Evolutionary conservation across 208 protist species (phyloP), one percentile per base, ranked within the genome.

Genomic region (Angomonas desouzai): DNA sequence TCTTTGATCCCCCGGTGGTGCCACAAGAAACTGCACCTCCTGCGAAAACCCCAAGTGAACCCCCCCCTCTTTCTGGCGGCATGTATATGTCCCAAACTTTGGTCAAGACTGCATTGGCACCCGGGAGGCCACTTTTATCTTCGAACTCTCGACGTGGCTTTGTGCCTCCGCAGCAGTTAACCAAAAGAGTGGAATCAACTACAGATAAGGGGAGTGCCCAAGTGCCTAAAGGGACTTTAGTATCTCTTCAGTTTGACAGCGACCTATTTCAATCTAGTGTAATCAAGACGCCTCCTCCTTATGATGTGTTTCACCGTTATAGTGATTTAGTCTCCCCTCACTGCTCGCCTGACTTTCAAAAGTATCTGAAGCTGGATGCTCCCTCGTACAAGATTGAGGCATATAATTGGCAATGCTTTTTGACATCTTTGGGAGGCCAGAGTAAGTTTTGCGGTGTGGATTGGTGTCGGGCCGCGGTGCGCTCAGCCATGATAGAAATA

Each of bases 121-220:
- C n/a, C n/a, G n/a, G n/a, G n/a, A n/a, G n/a, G n/a, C n/a, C n/a
- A n/a, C n/a, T n/a, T n/a, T n/a, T n/a, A n/a, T n/a, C n/a, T n/a
- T n/a, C n/a, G n/a, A n/a, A n/a, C n/a, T 53, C 48, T 20, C 48
- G 48, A 4, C 48, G 48, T 23, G 51, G 51, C 23, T 57, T 57
- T 34, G 51, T 57, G 9, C 51, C 51, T 7, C 51, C 51, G n/a
- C 51, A 34, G 25, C 28, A 6, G 20, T 29, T 25, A 20, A 20
- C 9, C 3, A 57, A 25, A 22, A 16, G 6, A 27, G 9, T 23
- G 6, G 45, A 3, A 51, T 6, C 45, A 13, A 16, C 18, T 13
- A 16, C 9, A 23, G 45, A 6, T 13, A 23, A 16, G 6, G 6
- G n/a, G 20, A 23, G 10, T 4, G 20, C 45, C n/a, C 6, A 13